Evolutionary conservation across 306 rosid species (phyloP), one percentile per base, ranked within the genome.

Genomic region (Castanea crenata): DNA sequence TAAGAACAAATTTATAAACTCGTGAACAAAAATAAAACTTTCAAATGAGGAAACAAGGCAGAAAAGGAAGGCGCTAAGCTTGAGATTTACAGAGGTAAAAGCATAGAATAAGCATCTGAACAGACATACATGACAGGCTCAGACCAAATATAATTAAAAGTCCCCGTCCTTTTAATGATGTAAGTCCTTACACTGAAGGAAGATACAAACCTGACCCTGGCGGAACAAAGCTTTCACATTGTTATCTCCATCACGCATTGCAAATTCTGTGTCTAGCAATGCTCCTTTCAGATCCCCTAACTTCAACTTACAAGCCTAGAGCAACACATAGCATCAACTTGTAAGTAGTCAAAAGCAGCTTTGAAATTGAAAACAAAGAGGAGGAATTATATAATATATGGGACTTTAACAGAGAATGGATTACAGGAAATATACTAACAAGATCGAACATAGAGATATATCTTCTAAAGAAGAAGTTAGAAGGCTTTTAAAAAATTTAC

Each of bases 221-320:
- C 98, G 97, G 69, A 94, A 94, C 83, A 92, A 85, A 72, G 99
- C 99, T 86, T 94, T 94, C 49, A 87, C 99, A 87, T 94, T 92
- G 83, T 91, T 77, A 10, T 87, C 92, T 80, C 97, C 99, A 34
- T 94, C 99, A 55, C 95, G 94, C 85, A 92, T 90, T 27, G 99
- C 99, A 78, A 92, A 94, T 78, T 92, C 99, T 19, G 97, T 89
- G 85, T 94, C 99, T 80, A 94, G 76, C 46, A 94, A 74, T 56
- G 99, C 99, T 80, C 99, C 99, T 81, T 92, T 92, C 81, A 89
- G 79, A 83, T 94, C 97, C 46, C 97, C 93, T 78, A 94, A 64
- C 79, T 94, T 94, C 90, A 94, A 85, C 72, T 94, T 92, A 85
- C 97, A 94, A 69, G 97, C 98, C 98, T 94, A 81, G 55, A 80